Evolutionary conservation across 208 protist species (phyloP).

Genomic region (Acanthamoeba rhysodes): DNA sequence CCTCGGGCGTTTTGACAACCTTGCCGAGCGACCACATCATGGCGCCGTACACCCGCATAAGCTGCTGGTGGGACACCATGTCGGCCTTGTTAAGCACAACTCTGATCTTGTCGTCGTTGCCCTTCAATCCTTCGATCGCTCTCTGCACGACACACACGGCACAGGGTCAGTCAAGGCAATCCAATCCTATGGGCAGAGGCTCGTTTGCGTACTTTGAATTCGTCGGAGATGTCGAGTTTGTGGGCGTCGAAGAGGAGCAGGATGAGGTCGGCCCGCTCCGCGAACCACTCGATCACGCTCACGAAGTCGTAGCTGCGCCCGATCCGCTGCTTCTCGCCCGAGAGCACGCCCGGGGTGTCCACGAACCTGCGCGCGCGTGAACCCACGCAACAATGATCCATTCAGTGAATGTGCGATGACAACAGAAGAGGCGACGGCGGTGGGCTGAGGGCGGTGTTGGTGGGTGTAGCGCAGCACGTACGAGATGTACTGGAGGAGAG

Average conservation of each 20-base stretch:
- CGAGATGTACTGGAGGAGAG: constrained; percentile 94
- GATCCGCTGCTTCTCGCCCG: constrained; percentile 94
- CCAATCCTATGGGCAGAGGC: too few species aligned
- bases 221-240: constrained; percentile 96
- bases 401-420: too few species aligned
- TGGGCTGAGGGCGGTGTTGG: too few species aligned
- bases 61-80: constrained; percentile 94
- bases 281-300: constrained; percentile 79
- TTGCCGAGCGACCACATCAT: constrained; percentile 98
- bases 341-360: constrained; percentile 97
- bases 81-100: constrained; percentile 99
- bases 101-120: constrained; percentile 96
- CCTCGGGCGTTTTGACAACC: constrained; percentile 96
- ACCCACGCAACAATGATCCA: neutral
- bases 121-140: constrained; percentile 87
- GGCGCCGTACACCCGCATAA: constrained; percentile 98
- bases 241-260: constrained; percentile 98
- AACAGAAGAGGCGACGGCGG: neutral
- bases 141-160: neutral
- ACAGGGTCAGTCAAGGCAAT: neutral
- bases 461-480: neutral
- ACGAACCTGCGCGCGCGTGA: constrained; percentile 89
- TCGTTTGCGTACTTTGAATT: constrained; percentile 83
- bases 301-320: constrained; percentile 90
- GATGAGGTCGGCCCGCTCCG: constrained; percentile 94